These are phyloP conservation scores for Penicillium crustosum DNA, from an alignment of 2,329 filamentous ascomycete species.

Conservation along the genomic window DNA sequence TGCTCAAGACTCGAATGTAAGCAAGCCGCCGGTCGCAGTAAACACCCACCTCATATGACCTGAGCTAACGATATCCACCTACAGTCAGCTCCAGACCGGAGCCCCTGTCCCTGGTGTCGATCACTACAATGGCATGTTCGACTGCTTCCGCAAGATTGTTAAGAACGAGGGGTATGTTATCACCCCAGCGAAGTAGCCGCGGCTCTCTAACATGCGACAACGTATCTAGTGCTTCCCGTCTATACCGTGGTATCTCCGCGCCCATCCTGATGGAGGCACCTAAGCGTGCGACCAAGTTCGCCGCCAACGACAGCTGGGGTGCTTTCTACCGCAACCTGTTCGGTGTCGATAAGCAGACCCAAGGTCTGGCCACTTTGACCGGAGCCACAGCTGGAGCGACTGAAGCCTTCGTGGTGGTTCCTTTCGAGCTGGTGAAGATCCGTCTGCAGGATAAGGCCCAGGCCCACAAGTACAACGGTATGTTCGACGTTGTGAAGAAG, in stretches of 20 bases:
- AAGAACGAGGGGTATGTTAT: conserved; percentile 79
- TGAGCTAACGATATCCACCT: conserved; percentile 5
- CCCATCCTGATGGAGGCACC: conserved; percentile 98
- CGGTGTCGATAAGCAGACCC: conserved; percentile 81
- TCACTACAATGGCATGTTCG: conserved; percentile 92
- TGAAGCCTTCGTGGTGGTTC: conserved; percentile 94
- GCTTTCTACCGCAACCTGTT: conserved; percentile 88
- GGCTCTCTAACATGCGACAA: neutral
- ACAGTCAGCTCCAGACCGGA: conserved; percentile 81
- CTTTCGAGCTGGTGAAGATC: conserved; percentile 98
- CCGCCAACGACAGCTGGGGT: conserved; percentile 98
- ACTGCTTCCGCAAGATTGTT: conserved; percentile 97
- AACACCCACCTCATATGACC: conserved; percentile 6
- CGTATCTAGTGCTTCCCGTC: conserved; percentile 67
- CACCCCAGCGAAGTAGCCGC: neutral
- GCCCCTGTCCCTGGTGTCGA: conserved; percentile 68
- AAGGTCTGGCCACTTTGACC: conserved; percentile 86
- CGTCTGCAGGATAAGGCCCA: conserved; percentile 93
- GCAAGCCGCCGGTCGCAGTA: conserved; percentile 22
- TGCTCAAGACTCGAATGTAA: conserved; percentile 97
- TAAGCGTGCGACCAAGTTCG: conserved; percentile 97
- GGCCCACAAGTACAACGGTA: conserved; percentile 66
- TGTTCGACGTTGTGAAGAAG: conserved; percentile 56
- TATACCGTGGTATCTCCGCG: conserved; percentile 93
- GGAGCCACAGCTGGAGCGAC: conserved; percentile 93